Conservation (phyloP, 495 filamentous ascomycete species). For the Hyaloscypha bicolor region DNA sequence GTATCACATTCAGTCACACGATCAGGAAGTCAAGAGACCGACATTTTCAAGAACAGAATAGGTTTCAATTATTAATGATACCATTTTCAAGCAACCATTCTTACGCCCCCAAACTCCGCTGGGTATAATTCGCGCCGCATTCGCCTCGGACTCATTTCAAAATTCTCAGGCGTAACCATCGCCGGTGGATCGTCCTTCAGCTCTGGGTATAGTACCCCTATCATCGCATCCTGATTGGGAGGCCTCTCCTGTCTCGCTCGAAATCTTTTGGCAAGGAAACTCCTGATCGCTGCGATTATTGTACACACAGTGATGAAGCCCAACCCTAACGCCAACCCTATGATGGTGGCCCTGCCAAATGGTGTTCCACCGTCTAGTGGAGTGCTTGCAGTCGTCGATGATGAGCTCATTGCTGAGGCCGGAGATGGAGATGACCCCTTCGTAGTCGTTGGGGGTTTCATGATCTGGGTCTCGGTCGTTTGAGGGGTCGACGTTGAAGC, state of each 20-base stretch:
- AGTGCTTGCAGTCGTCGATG: neutral
- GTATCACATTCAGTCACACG: neutral
- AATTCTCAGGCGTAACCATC: neutral
- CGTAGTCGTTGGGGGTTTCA: neutral
- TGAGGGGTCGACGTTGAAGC: neutral
- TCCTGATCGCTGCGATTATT: neutral
- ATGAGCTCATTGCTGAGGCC: neutral
- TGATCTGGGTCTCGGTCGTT: neutral
- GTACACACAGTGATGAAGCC: slow-evolving; percentile 6
- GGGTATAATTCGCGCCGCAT: neutral
- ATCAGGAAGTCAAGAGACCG: neutral
- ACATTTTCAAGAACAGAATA: neutral
- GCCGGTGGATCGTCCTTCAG: slow-evolving; percentile 10
- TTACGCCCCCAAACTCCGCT: neutral
- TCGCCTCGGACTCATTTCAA: slow-evolving; percentile 7
- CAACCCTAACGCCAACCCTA: slow-evolving; percentile 5
- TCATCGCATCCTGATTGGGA: slow-evolving; percentile 5
- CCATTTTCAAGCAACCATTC: neutral
- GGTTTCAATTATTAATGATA: neutral
- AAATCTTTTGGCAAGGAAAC: neutral
- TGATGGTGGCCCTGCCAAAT: slow-evolving; percentile 3
- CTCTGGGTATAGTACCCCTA: slow-evolving; percentile 9
- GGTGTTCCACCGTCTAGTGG: neutral
- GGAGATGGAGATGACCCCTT: neutral
- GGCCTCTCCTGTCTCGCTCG: neutral